Conservation (phyloP, 2,329 filamentous ascomycete genomes). For the Aureobasidium sp. region DNA sequence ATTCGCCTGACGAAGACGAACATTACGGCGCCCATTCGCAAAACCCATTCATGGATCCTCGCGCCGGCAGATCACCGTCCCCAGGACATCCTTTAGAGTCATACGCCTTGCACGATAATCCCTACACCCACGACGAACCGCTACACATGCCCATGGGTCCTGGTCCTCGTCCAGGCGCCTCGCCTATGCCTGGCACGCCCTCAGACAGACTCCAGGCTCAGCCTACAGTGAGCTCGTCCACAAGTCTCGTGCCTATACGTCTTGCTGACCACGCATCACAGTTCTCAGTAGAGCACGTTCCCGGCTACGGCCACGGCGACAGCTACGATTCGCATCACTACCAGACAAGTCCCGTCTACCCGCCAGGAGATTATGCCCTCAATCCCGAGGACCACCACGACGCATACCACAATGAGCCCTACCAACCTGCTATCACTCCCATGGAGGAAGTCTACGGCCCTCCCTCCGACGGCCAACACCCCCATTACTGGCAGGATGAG, state of each 20-base stretch:
- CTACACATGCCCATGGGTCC: constrained; percentile 65
- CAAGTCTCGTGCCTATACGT: neutral
- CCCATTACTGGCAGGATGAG: constrained; percentile 55
- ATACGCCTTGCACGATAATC: constrained; percentile 77
- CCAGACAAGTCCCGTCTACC: constrained; percentile 16
- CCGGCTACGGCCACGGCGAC: constrained; percentile 56
- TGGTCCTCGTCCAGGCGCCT: constrained; percentile 36
- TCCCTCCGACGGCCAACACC: constrained; percentile 23
- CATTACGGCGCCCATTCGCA: constrained; percentile 22
- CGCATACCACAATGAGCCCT: constrained; percentile 76
- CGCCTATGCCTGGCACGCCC: constrained; percentile 40
- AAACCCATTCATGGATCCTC: constrained; percentile 45
- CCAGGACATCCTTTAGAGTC: constrained; percentile 67
- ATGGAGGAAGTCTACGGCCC: constrained; percentile 20
- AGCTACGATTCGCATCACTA: constrained; percentile 46
- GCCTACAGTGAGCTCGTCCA: constrained; percentile 60
- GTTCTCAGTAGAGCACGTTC: constrained; percentile 66
- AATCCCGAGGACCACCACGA: constrained; percentile 83
- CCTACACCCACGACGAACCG: constrained; percentile 52
- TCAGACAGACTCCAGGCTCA: constrained; percentile 76
- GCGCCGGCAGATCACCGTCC: constrained; percentile 60
- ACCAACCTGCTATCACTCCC: constrained; percentile 53
- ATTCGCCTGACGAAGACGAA: constrained; percentile 22
- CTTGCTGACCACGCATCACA: constrained; percentile 26
- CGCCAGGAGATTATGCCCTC: constrained; percentile 60